phyloP scores from a whole-genome alignment of 768 basidiomycete species.

The Coprinopsis marcescibilis region DNA sequence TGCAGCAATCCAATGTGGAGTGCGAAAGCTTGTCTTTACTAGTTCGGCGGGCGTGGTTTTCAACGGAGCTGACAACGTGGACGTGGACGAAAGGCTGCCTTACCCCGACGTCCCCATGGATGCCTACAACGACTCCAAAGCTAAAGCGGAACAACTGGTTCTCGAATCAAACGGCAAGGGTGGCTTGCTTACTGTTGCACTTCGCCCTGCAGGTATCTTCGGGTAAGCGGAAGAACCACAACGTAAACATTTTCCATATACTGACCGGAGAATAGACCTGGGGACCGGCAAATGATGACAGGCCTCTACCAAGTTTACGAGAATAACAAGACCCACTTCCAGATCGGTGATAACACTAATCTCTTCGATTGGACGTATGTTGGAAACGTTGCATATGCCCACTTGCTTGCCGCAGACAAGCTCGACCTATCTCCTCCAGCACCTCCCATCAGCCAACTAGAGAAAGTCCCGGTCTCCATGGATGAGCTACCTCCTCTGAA shows the following conservation, averaged over 20 bases:
- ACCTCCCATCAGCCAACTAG: conserved; percentile 29
- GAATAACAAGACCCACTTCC: conserved; percentile 81
- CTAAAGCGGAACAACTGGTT: conserved; percentile 77
- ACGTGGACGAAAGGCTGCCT: conserved; percentile 83
- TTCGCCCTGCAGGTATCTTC: conserved; percentile 93
- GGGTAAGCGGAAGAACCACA: conserved; percentile 49
- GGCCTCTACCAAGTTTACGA: conserved; percentile 79
- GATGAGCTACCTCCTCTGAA: conserved; percentile 39
- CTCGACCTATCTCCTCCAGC: conserved; percentile 51
- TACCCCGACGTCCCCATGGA: conserved; percentile 73
- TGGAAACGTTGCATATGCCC: conserved; percentile 90
- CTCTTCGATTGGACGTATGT: conserved; percentile 97
- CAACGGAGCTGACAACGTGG: conserved; percentile 72
- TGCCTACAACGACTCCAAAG: conserved; percentile 93
- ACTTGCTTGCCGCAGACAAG: conserved; percentile 89
- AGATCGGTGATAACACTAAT: conserved; percentile 91
- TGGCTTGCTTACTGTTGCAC: conserved; percentile 81
- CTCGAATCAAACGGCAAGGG: conserved; percentile 81
- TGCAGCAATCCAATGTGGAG: conserved; percentile 65
- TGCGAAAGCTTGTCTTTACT: conserved; percentile 90
- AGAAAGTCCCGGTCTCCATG: conserved; percentile 28
- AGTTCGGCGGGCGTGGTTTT: conserved; percentile 90
- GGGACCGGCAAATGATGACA: conserved; percentile 80
- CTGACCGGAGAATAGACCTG: conserved; percentile 50
- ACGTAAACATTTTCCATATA: conserved; percentile 2